A percentile compares a stretch with the other conserved stretches of the same genome.
Evolutionary conservation across 331 rosid genomes (phyloP).

Genomic region (Pyracantha coccinea): DNA sequence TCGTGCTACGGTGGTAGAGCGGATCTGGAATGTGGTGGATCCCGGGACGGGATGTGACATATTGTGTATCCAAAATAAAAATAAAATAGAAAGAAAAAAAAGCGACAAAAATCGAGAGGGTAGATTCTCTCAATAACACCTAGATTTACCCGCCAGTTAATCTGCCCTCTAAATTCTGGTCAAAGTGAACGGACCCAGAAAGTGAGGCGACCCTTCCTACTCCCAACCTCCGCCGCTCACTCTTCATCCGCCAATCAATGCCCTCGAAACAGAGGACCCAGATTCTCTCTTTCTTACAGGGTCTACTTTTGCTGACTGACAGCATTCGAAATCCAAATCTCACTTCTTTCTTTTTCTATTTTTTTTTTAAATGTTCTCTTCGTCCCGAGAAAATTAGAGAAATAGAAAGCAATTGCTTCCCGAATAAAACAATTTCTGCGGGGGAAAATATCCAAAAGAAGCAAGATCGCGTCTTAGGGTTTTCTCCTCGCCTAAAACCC

Average conservation of each 20-base stretch:
- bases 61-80: too few species aligned
- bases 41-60: too few species aligned
- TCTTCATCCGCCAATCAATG: background rate
- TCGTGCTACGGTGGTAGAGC: too few species aligned
- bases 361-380: background rate
- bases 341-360: background rate
- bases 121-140: background rate
- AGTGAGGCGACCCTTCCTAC: background rate
- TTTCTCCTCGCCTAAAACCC: constrained; percentile 5
- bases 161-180: background rate
- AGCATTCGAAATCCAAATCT: constrained; percentile 19
- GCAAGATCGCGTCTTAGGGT: constrained; percentile 28
- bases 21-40: too few species aligned
- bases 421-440: background rate
- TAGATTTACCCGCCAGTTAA: background rate
- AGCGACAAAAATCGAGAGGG: background rate
- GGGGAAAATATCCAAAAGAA: background rate
- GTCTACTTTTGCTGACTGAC: constrained; percentile 6
- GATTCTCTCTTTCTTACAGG: background rate
- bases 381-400: background rate
- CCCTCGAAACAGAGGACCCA: background rate
- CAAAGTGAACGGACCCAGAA: background rate
- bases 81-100: background rate
- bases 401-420: background rate
- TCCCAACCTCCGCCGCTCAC: background rate